Conservation (phyloP, 306 rosid genomes). For the Fagus crenata region DNA sequence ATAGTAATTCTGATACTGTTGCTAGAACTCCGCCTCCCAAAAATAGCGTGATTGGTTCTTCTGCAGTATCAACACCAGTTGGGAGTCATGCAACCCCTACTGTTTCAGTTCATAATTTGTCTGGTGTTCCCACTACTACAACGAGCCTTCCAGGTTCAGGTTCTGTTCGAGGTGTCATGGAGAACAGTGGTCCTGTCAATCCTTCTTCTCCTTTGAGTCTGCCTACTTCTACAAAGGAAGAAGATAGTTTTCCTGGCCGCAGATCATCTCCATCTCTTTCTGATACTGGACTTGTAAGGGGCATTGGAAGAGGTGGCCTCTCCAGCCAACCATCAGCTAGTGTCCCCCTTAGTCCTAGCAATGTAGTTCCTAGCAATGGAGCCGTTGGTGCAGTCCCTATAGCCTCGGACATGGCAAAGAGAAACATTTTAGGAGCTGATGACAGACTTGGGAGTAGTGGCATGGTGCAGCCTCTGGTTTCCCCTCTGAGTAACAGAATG, state of each 20-base stretch:
- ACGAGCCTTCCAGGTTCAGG: constrained; percentile 52
- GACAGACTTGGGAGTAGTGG: constrained; percentile 83
- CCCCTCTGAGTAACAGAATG: constrained; percentile 66
- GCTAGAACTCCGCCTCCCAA: constrained; percentile 83
- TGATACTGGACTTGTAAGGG: constrained; percentile 69
- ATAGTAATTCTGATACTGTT: constrained; percentile 62
- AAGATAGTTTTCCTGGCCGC: constrained; percentile 72
- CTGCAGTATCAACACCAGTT: constrained; percentile 60
- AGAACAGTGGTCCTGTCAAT: constrained; percentile 48
- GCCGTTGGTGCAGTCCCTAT: constrained; percentile 65
- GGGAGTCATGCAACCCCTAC: constrained; percentile 59
- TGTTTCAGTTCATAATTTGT: constrained; percentile 51
- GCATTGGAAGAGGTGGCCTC: constrained; percentile 62
- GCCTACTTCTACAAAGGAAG: constrained; percentile 71
- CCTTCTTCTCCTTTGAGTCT: constrained; percentile 55
- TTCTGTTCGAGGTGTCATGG: constrained; percentile 52
- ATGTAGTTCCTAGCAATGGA: constrained; percentile 58
- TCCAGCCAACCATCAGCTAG: constrained; percentile 61
- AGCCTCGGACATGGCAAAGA: constrained; percentile 70
- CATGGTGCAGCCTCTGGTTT: constrained; percentile 69
- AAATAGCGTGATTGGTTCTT: constrained; percentile 53
- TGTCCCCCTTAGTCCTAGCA: constrained; percentile 60
- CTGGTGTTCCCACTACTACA: constrained; percentile 48
- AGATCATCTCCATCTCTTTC: constrained; percentile 89
- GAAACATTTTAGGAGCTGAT: constrained; percentile 73